phyloP scores from a whole-genome alignment of 2,329 filamentous ascomycete genomes.

The Xylariomycetidae sp. region DNA sequence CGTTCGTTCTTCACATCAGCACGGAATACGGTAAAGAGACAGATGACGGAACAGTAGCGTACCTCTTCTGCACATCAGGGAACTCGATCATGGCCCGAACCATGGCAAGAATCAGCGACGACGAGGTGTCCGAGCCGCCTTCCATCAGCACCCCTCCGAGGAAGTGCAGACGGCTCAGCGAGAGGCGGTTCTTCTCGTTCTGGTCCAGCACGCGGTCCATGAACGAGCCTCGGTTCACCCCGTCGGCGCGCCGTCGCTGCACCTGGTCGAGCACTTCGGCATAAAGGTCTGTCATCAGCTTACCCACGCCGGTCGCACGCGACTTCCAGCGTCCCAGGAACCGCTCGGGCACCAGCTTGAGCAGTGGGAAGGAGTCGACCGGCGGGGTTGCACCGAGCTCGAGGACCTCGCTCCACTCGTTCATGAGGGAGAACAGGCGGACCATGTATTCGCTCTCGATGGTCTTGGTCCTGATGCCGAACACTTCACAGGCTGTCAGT shows the following conservation, averaged over 20 bases:
- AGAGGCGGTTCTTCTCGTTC: constrained; percentile 22
- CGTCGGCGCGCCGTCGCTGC: constrained; percentile 1
- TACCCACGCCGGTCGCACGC: constrained; percentile 28
- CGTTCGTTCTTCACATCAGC: not conserved
- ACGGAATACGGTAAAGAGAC: not conserved
- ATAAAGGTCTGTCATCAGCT: constrained; percentile 36
- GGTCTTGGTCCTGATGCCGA: constrained; percentile 28
- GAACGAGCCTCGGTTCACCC: constrained; percentile 4
- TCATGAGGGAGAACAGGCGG: constrained; percentile 9
- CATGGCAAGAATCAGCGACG: constrained; percentile 29
- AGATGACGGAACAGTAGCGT: not conserved
- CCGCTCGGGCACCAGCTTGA: constrained; percentile 36
- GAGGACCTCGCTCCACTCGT: constrained; percentile 35
- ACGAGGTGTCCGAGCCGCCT: constrained; percentile 31
- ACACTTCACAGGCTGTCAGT: constrained; percentile 15
- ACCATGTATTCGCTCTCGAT: constrained; percentile 1
- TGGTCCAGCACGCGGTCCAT: constrained; percentile 8
- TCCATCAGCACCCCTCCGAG: constrained; percentile 25
- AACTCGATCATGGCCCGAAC: constrained; percentile 37
- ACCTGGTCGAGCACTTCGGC: constrained; percentile 32
- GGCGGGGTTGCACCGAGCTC: constrained; percentile 42
- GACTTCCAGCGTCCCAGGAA: constrained; percentile 33
- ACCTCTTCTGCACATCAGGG: constrained; percentile 26
- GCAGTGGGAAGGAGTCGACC: constrained; percentile 38
- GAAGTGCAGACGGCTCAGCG: constrained; percentile 29